Evolutionary conservation across 192 early-diverging fungal genomes (phyloP).

Genomic region (Gonapodya sp.): DNA sequence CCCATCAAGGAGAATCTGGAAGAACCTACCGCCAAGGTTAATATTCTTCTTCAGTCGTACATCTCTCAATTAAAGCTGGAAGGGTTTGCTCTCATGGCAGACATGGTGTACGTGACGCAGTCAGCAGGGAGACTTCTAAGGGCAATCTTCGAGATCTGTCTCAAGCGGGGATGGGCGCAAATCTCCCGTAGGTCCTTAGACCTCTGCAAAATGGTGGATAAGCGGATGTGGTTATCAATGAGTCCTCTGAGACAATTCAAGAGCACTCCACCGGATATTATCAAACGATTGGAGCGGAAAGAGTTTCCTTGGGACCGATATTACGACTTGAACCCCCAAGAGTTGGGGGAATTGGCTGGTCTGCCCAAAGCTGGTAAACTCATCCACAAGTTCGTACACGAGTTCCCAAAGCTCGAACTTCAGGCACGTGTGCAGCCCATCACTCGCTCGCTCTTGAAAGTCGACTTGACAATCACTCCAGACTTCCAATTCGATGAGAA

Average conservation of each 20-base stretch:
- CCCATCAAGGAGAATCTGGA: constrained; percentile 90
- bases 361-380: constrained; percentile 81
- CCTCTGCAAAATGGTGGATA: constrained; percentile 97
- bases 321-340: constrained; percentile 81
- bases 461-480: constrained; percentile 86
- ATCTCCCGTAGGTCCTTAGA: constrained; percentile 78
- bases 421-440: constrained; percentile 86
- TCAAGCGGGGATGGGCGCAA: constrained; percentile 89
- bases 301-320: constrained; percentile 93
- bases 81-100: constrained; percentile 92
- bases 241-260: constrained; percentile 90
- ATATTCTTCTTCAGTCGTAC: constrained; percentile 86
- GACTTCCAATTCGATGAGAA: constrained; percentile 93
- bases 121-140: constrained; percentile 85
- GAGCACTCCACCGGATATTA: constrained; percentile 62
- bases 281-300: constrained; percentile 83
- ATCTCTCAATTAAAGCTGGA: constrained; percentile 89
- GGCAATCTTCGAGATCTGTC: constrained; percentile 94
- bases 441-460: constrained; percentile 77
- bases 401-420: constrained; percentile 89
- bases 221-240: constrained; percentile 91
- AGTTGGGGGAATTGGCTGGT: constrained; percentile 83
- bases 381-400: constrained; percentile 81
- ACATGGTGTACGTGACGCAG: constrained; percentile 98
- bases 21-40: constrained; percentile 86